Evolutionary conservation across 192 early-diverging fungal genomes (phyloP).

Genomic region (Podila horticola): DNA sequence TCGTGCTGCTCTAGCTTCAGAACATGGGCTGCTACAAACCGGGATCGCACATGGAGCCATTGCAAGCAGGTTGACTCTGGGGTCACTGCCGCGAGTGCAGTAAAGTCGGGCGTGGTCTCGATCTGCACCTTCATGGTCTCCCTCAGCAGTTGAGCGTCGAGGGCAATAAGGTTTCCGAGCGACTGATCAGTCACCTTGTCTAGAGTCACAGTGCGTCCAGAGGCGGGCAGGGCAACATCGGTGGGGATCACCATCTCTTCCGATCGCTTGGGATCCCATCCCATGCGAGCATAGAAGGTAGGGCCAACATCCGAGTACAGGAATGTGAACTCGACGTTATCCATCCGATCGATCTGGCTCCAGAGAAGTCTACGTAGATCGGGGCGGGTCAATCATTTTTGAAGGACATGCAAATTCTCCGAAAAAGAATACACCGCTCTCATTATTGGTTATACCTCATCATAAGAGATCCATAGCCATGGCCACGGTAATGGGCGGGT

Average conservation of each 20-base stretch:
- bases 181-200: constrained; percentile 11
- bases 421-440: no score
- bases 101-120: neutral
- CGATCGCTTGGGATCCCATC: constrained; percentile 24
- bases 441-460: constrained; percentile 26
- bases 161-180: neutral
- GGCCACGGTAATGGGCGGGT: constrained; percentile 13
- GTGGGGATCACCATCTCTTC: constrained; percentile 27
- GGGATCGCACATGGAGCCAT: constrained; percentile 27
- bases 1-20: neutral
- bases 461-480: constrained; percentile 35
- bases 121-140: constrained; percentile 7
- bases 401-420: no score
- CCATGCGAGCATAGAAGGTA: constrained; percentile 26
- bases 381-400: neutral
- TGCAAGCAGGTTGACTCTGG: constrained; percentile 22
- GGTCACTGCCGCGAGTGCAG: constrained; percentile 13
- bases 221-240: neutral
- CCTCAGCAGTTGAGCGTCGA: constrained; percentile 18
- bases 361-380: constrained; percentile 25
- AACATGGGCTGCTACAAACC: constrained; percentile 20
- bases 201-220: neutral
- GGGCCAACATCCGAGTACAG: constrained; percentile 42
- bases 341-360: constrained; percentile 28
- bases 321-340: constrained; percentile 17